Conservation (phyloP, 1,284 basidiomycete genomes). For the Exobasidium cylindrosporum region DNA sequence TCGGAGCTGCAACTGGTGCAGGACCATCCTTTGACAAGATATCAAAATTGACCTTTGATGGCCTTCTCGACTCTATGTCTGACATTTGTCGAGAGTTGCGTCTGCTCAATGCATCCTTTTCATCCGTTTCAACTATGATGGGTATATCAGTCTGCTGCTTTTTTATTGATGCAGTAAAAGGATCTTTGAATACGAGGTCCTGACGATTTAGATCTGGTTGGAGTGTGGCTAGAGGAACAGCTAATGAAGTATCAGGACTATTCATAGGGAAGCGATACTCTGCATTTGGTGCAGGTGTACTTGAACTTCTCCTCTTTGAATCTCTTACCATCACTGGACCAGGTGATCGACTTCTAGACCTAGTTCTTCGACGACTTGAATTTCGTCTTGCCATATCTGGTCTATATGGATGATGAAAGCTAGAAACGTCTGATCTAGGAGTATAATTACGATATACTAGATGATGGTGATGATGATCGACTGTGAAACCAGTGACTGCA, state of each 20-base stretch:
- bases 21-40: not conserved
- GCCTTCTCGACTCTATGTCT: not conserved
- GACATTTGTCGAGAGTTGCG: not conserved
- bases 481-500: constrained; percentile 16
- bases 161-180: not conserved
- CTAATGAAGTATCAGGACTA: not conserved
- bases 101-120: not conserved
- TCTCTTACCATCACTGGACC: not conserved
- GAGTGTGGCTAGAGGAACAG: not conserved
- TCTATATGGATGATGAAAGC: not conserved
- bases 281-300: not conserved
- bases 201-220: not conserved
- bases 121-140: not conserved
- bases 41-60: constrained; percentile 5
- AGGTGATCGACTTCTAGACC: not conserved
- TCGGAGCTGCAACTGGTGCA: too few species aligned
- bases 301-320: not conserved
- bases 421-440: constrained; percentile 12
- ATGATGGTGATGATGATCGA: not conserved
- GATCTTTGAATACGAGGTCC: not conserved
- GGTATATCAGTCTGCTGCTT: not conserved
- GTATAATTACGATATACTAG: not conserved
- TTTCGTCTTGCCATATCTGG: not conserved
- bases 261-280: not conserved
- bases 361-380: not conserved